A percentile compares a stretch with the other conserved stretches of the same genome.
Evolutionary conservation across 495 filamentous ascomycete species (phyloP).

Genomic region (Penicillium desertorum): DNA sequence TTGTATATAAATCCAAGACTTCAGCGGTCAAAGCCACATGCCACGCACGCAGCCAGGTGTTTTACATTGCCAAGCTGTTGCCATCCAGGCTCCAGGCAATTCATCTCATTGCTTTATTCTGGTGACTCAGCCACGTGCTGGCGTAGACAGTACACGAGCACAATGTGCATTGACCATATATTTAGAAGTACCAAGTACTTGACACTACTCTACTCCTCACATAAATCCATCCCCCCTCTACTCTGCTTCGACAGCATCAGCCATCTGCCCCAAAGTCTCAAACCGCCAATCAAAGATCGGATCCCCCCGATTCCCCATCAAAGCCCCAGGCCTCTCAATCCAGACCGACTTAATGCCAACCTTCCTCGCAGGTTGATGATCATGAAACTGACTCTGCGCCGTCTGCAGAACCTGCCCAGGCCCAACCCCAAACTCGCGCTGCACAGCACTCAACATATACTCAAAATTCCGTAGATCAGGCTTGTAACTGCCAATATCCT

Average conservation of each 20-base stretch:
- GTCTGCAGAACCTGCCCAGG: slow-evolving; percentile 62
- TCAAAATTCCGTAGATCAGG: slow-evolving; percentile 63
- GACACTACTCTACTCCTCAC: too few relatives aligned
- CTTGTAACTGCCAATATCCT: slow-evolving; percentile 74
- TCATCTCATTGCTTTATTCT: background rate
- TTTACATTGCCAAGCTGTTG: background rate
- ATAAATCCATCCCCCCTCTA: background rate
- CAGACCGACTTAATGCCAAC: slow-evolving; percentile 64
- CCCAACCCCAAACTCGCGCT: slow-evolving; percentile 54
- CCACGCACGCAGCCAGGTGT: slow-evolving; percentile 4
- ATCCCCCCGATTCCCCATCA: slow-evolving; percentile 44
- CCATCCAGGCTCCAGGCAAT: slow-evolving; percentile 11
- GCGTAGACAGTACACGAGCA: background rate
- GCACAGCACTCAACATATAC: slow-evolving; percentile 57
- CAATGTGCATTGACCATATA: background rate
- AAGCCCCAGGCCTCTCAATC: slow-evolving; percentile 60
- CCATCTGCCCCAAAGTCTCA: slow-evolving; percentile 68
- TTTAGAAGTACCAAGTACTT: slow-evolving; percentile 6
- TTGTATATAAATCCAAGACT: background rate
- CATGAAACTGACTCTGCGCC: slow-evolving; percentile 67
- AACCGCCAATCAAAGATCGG: slow-evolving; percentile 60
- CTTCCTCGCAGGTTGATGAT: slow-evolving; percentile 67
- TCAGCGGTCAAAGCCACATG: slow-evolving; percentile 1
- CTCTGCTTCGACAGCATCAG: slow-evolving; percentile 60
- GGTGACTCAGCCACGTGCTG: slow-evolving; percentile 3